Evolutionary conservation across 768 basidiomycete species (phyloP), one percentile per base, ranked within the genome.

Genomic region (Tricholoma flavovirens): DNA sequence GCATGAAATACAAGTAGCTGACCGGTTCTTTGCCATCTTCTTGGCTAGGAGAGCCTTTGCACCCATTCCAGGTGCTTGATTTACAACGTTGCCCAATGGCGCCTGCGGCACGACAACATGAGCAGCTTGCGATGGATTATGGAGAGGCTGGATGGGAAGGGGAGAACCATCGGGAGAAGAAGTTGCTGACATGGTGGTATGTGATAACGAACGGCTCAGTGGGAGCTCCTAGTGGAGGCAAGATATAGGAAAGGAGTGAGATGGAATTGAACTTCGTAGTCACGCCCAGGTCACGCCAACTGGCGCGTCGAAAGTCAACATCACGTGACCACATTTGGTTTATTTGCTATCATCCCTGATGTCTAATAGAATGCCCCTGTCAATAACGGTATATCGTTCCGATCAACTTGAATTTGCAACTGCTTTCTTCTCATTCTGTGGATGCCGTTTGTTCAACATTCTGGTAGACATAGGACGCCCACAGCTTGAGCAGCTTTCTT

Each of bases 11-110:
- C 19, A 17, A 33, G 40, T 26, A 24, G 80, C 92, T 66, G 55
- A 96, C 95, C 83, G 83, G 66, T 76, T 82, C 72, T 93, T 95
- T 40, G 92, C 90, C 82, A 98, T 81, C 76, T 86, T 91, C 80
- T 97, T 98, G 10, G 90, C 92, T 21, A 99, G 73, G 36, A 99
- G 79, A 1, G 96, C 93, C 69, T 93, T 97, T 51, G 89, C 87
- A 14, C 93, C 94, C 80, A 93, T 82, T 32, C 87, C 87, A 30
- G 81, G 82, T 12, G 75, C 83, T 58, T 79, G 78, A 65, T 78
- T 83, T 26, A 68, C 74, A 21, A 78, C 71, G 60, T 86, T 90
- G 12, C 89, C 88, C 4, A 93, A 77, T 5, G 88, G 89, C 26
- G 88, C 90, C 65, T 91, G 86, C 1, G 91, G 90, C 12, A 88